Base-by-base conservation (phyloP, 2,329 filamentous ascomycete species). In the Xylaria sp. region DNA sequence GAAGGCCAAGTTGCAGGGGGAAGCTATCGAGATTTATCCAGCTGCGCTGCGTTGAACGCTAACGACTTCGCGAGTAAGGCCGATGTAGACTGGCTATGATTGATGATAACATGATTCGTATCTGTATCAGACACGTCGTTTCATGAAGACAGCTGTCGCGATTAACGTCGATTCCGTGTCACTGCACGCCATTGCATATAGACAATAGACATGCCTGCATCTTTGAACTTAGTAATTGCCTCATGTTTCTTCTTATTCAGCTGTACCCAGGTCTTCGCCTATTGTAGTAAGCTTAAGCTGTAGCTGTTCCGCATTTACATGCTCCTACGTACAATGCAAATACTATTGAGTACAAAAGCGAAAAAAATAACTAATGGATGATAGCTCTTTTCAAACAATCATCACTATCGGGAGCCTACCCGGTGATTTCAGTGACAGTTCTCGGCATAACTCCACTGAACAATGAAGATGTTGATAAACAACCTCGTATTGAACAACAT, bases 181-280 rank as follows among this genome's bases (percentile, higher is more conserved):
- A 50, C 32, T 23, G 28, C 48, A n/a, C 44, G 50, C 41, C 15
- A n/a, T 25, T 55, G 39, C 25, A 37, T 51, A 61, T 37, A 65
- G 57, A 68, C 10, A 56, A 64, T 70, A 68, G 54, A 69, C 51
- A 56, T 66, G n/a, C 46, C 25, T n/a, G 9, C 15, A 58, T 59
- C 20, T 39, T 50, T 12, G 9, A 52, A 51, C 41, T 15, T 25
- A 41, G 41, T 28, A 51, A 51, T 41, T 37, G 20, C 20, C 44
- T 58, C 25, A 3, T 46, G n/a, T 8, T 20, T 13, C 12, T 41
- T 63, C 12, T 9, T 44, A 28, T 44, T 10, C 37, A 15, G 23
- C 32, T 23, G 4, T 10, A 10, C 15, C 3, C 12, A 52, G 15
- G 13, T 3, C 12, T 52, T 18, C 7, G 7, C 50, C 50, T 7